A percentile compares a stretch with the other conserved stretches of the same genome.
phyloP scores from a whole-genome alignment of 345 rosid genomes.

The Raphanus sativus region DNA sequence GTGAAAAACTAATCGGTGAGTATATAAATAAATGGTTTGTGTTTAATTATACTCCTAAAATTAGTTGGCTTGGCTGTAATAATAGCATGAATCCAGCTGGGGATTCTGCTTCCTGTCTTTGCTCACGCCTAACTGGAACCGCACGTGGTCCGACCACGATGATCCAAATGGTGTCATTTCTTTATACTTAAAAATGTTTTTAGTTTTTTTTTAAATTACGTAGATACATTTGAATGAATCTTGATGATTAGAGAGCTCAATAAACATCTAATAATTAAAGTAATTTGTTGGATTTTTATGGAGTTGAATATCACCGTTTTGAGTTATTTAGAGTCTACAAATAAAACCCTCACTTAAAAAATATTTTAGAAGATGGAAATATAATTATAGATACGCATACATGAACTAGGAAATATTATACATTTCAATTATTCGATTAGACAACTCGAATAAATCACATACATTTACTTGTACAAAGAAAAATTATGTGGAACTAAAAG shows the following conservation, averaged over 20 bases:
- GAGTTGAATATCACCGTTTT: background rate
- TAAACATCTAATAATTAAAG: background rate
- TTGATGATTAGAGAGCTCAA: background rate
- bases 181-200: background rate
- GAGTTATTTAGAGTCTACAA: background rate
- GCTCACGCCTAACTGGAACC: slow-evolving; percentile 48
- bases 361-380: background rate
- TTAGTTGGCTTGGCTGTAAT: background rate
- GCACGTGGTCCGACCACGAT: slow-evolving; percentile 43
- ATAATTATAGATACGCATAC: background rate
- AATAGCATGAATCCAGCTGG: slow-evolving; percentile 20
- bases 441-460: background rate
- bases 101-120: slow-evolving; percentile 37
- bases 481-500: background rate
- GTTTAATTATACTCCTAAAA: background rate
- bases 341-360: background rate
- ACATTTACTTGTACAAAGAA: background rate
- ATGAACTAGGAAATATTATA: background rate
- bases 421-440: background rate
- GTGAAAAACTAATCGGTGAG: background rate
- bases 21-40: background rate
- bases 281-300: background rate
- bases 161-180: background rate
- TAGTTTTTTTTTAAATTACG: background rate
- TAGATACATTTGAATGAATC: background rate